Evolutionary conservation across 1,284 basidiomycete genomes (phyloP).

Genomic region (Earliella scabrosa): DNA sequence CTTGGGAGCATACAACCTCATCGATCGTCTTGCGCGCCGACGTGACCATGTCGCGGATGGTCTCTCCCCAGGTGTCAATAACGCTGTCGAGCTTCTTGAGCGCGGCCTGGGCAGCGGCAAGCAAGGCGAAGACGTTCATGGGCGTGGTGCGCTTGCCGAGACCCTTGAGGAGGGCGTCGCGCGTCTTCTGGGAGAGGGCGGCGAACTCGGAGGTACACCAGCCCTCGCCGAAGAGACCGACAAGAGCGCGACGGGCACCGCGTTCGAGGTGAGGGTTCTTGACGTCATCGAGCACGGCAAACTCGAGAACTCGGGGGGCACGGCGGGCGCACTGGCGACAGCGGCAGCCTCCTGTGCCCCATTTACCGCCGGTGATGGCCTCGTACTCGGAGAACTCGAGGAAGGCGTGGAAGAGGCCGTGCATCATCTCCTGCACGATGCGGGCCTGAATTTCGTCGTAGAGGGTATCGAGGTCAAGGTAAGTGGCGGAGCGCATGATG

Average conservation of each 20-base stretch:
- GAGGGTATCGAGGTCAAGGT: slow-evolving; percentile 80
- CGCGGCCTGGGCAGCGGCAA: slow-evolving; percentile 71
- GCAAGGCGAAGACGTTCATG: slow-evolving; percentile 64
- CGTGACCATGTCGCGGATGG: slow-evolving; percentile 65
- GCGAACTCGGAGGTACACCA: slow-evolving; percentile 87
- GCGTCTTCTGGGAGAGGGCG: slow-evolving; percentile 63
- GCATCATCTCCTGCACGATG: slow-evolving; percentile 85
- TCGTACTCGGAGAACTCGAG: slow-evolving; percentile 79
- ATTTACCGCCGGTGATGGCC: slow-evolving; percentile 67
- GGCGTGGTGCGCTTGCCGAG: slow-evolving; percentile 70
- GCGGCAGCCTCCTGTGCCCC: slow-evolving; percentile 79
- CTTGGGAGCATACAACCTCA: slow-evolving; percentile 60
- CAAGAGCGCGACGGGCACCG: slow-evolving; percentile 73
- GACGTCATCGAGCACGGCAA: slow-evolving; percentile 76
- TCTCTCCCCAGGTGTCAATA: slow-evolving; percentile 72
- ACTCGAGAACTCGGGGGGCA: slow-evolving; percentile 81
- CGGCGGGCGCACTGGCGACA: slow-evolving; percentile 82
- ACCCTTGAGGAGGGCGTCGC: slow-evolving; percentile 72
- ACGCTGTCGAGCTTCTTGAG: slow-evolving; percentile 54
- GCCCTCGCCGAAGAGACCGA: slow-evolving; percentile 82
- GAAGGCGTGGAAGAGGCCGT: slow-evolving; percentile 85
- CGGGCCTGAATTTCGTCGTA: slow-evolving; percentile 82
- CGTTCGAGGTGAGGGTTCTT: slow-evolving; percentile 72
- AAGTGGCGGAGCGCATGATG: slow-evolving; percentile 84
- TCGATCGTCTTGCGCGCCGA: slow-evolving; percentile 63